These are phyloP conservation scores for Lasiosphaeria hispida DNA, from an alignment of 495 filamentous ascomycete genomes.

Conservation along the genomic window DNA sequence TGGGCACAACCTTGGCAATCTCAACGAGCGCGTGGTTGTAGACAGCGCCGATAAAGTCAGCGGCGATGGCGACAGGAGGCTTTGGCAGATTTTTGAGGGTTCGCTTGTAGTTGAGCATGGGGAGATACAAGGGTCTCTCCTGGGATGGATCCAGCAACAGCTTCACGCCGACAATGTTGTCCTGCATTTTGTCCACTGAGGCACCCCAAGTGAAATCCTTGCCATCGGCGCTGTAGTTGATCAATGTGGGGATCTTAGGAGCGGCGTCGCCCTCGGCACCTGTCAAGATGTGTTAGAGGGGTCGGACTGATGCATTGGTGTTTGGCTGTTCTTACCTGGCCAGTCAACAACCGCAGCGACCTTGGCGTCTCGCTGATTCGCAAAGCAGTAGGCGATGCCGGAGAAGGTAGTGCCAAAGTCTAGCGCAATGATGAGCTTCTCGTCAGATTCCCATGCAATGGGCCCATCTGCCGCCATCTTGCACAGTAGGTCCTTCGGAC, in stretches of 20 bases:
- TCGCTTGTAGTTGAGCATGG: slow-evolving; percentile 12
- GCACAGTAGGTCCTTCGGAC: background rate
- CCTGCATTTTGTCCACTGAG: background rate
- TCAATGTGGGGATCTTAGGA: background rate
- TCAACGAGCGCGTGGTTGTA: slow-evolving; percentile 29
- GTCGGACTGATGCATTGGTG: background rate
- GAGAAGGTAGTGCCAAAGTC: slow-evolving; percentile 12
- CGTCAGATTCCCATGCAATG: background rate
- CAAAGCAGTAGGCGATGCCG: slow-evolving; percentile 4
- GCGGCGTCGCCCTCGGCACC: background rate
- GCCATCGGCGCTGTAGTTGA: background rate
- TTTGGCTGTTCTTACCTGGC: slow-evolving; percentile 1
- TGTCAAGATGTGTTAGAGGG: background rate
- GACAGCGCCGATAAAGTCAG: slow-evolving; percentile 17
- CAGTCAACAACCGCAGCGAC: background rate
- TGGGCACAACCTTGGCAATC: slow-evolving; percentile 22
- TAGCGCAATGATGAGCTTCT: slow-evolving; percentile 3
- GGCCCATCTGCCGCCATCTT: background rate
- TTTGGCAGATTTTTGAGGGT: slow-evolving; percentile 29
- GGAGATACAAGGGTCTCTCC: slow-evolving; percentile 20
- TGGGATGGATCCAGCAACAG: slow-evolving; percentile 37
- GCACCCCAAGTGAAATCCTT: background rate
- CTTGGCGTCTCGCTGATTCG: background rate
- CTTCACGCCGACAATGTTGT: slow-evolving; percentile 24
- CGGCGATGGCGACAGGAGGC: slow-evolving; percentile 22